Evolutionary conservation across 2,329 filamentous ascomycete genomes (phyloP), one percentile per base, ranked within the genome.

Genomic region (Alternaria burnsii): DNA sequence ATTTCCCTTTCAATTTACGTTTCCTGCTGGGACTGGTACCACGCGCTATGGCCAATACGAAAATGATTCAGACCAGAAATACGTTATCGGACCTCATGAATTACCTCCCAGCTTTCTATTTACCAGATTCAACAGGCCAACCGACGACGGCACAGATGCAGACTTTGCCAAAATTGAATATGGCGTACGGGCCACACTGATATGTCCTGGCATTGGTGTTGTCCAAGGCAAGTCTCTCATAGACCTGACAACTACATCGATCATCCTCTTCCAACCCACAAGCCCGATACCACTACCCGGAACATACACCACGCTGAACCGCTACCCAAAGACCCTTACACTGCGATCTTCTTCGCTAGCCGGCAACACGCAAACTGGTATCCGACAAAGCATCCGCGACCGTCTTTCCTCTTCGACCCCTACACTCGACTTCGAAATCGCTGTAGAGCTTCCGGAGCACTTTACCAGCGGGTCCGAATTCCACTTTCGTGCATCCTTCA

Each of bases 41-140:
- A 61, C 59, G 18, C 55, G 71, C 3, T 18, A 54, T 20, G 62
- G 56, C 2, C 61, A 61, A 24, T 74, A 74, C 58, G 58, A 70
- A 41, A 9, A 64, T 8, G 57, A 67, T 16, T 36, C 16, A 3
- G 65, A 69, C 18, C 22, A 46, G 14, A 59, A 60, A 3, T 74
- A 59, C 59, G 68, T 59, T 0, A 54, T 65, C 1, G 34, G 43
- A 11, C 69, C 67, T 1, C 72, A 74, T 38, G 14, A 58, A n/a
- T 58, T 74, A 3, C 72, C 72, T 2, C 72, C 72, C 5, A 70
- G 58, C 2, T 73, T 74, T 48, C 43, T 61, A 5, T 51, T 52
- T 28, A 67, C 16, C 18, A 4, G 52, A 16, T 7, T 12, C 18
- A 18, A 12, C 43, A 46, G 11, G 4, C 10, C 14, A 10, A 30